phyloP scores from a whole-genome alignment of 2,329 filamentous ascomycete genomes.

The Penicillium sp. region DNA sequence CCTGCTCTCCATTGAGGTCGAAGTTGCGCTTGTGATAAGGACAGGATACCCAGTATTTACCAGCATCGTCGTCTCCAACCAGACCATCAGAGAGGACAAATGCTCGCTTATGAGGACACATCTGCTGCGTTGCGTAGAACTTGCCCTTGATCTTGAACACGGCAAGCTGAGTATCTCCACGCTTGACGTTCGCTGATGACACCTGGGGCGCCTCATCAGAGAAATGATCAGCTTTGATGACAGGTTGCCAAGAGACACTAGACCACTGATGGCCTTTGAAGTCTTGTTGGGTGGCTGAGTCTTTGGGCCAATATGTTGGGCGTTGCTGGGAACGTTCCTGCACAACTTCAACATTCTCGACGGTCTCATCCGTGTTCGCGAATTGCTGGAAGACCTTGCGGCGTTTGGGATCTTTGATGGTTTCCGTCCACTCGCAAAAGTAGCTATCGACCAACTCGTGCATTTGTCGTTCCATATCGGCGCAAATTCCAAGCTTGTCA shows the following conservation, averaged over 20 bases:
- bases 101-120: slow-evolving; percentile 90
- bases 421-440: slow-evolving; percentile 92
- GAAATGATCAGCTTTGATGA: slow-evolving; percentile 72
- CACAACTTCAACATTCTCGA: slow-evolving; percentile 70
- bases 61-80: slow-evolving; percentile 63
- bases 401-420: slow-evolving; percentile 68
- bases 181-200: slow-evolving; percentile 75
- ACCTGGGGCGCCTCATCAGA: slow-evolving; percentile 66
- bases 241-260: slow-evolving; percentile 73
- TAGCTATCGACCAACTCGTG: slow-evolving; percentile 77
- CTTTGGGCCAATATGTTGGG: slow-evolving; percentile 76
- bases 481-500: slow-evolving; percentile 83
- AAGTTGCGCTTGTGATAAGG: slow-evolving; percentile 91
- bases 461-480: slow-evolving; percentile 85
- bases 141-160: slow-evolving; percentile 79
- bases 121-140: slow-evolving; percentile 87
- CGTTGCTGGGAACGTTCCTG: slow-evolving; percentile 71
- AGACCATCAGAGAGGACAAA: slow-evolving; percentile 88
- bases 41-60: slow-evolving; percentile 81
- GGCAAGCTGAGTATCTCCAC: slow-evolving; percentile 85
- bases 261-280: slow-evolving; percentile 72
- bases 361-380: slow-evolving; percentile 73
- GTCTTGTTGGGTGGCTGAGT: slow-evolving; percentile 63
- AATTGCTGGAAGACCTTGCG: slow-evolving; percentile 78
- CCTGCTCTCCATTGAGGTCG: slow-evolving; percentile 66